These are phyloP conservation scores for Fragosphaeria purpurea DNA, from an alignment of 2,329 filamentous ascomycete genomes.

Conservation along the genomic window DNA sequence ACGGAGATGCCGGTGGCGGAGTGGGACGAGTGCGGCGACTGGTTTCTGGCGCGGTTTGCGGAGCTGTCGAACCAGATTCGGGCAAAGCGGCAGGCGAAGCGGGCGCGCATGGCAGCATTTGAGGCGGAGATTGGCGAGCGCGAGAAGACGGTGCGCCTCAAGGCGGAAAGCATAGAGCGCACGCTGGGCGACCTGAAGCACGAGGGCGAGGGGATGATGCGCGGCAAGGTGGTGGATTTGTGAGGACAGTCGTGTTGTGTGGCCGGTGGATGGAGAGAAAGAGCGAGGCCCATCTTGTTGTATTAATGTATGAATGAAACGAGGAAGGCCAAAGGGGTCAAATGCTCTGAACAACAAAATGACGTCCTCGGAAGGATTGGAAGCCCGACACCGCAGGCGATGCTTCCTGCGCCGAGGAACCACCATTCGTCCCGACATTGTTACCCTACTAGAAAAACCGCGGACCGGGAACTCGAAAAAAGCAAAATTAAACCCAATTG, in stretches of 20 bases:
- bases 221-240: conserved; percentile 28
- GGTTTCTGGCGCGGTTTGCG: conserved; percentile 47
- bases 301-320: no score
- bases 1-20: conserved; percentile 42
- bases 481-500: no score
- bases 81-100: conserved; percentile 38
- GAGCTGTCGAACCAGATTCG: conserved; percentile 38
- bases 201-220: conserved; percentile 47
- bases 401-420: no score
- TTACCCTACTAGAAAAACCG: no score
- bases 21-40: conserved; percentile 51
- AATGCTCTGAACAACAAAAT: no score
- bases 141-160: conserved; percentile 43
- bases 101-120: conserved; percentile 38
- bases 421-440: no score
- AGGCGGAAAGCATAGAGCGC: conserved; percentile 42
- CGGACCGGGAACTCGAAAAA: no score
- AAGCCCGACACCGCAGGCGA: no score
- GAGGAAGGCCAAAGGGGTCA: no score
- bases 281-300: no score
- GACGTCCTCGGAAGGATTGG: no score
- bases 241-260: conserved; percentile 2
- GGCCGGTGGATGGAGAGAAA: not conserved
- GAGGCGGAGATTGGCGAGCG: conserved; percentile 45
- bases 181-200: conserved; percentile 46